Evolutionary conservation across 2,329 filamentous ascomycete genomes (phyloP), one percentile per base, ranked within the genome.

Genomic region (Ceratocystis albifundus): DNA sequence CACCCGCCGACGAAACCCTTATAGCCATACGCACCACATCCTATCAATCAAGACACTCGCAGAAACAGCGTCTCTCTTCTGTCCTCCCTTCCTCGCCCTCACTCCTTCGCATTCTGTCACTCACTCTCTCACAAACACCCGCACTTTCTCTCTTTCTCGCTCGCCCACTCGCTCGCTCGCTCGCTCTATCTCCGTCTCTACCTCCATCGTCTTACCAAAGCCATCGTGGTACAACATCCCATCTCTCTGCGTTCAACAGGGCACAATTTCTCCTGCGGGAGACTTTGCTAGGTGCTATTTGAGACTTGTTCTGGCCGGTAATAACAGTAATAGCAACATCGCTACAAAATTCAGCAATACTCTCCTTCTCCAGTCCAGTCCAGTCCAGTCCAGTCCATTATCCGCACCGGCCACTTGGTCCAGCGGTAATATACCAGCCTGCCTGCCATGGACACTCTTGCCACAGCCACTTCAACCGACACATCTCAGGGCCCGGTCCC

Each of bases 381-480:
- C 20, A 20, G n/a, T 55, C 50, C 20, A 20, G n/a, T 55, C 50
- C 20, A 20, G n/a, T 7, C 7, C 50, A 22, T 12, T 12, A 36
- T 36, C 32, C 22, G n/a, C 22, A 25, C n/a, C 50, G n/a, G 25
- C 53, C 25, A 5, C 15, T 10, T 28, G 8, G 53, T 30, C 17
- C 25, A 17, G 25, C 20, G 28, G 25, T 28, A 59, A 25, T 1
- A 22, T 2, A 17, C 7, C 4, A 59, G 32, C 25, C 53, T 36
- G 48, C 57, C 57, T 36, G 48, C 57, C 57, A 62, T 66, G 65
- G 62, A 50, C 55, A 25, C 44, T 25, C 45, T 66, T 53, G 57
- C 59, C 7, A 66, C 59, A 65, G 55, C 10, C 20, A 65, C 57
- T 50, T 46, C 25, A n/a, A 64, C 62, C 17, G 30, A 30, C 41